A percentile compares a stretch with the other conserved stretches of the same genome.
Conservation (phyloP, 2,329 filamentous ascomycete genomes). For the Chalara sp. region DNA sequence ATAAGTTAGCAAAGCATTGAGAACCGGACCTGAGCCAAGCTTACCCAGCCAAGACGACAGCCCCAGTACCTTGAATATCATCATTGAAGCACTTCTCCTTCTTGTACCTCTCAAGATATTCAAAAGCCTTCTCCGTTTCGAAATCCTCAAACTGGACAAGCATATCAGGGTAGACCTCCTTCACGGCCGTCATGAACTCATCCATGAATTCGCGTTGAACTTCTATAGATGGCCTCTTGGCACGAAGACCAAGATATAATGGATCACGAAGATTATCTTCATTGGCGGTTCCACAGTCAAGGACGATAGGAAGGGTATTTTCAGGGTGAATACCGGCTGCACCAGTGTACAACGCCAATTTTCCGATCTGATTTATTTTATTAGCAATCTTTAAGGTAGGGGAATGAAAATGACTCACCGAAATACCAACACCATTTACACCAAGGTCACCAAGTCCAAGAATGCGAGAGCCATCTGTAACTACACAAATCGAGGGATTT, state of each 20-base stretch:
- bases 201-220: conserved; percentile 91
- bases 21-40: conserved; percentile 13
- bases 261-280: conserved; percentile 60
- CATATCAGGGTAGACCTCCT: conserved; percentile 61
- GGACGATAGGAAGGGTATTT: conserved; percentile 69
- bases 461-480: conserved; percentile 92
- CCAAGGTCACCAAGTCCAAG: conserved; percentile 91
- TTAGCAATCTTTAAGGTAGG: too few relatives aligned
- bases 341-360: conserved; percentile 89
- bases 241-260: conserved; percentile 84
- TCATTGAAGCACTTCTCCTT: conserved; percentile 98
- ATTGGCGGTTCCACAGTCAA: conserved; percentile 62
- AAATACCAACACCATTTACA: conserved; percentile 96
- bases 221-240: conserved; percentile 69
- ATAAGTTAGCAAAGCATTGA: conserved; percentile 6
- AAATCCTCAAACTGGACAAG: conserved; percentile 95
- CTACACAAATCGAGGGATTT: conserved; percentile 89
- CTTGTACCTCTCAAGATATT: conserved; percentile 84
- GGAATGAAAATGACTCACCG: conserved; percentile 48
- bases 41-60: conserved; percentile 81
- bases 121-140: conserved; percentile 87
- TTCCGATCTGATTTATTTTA: conserved; percentile 58
- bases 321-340: conserved; percentile 90
- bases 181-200: conserved; percentile 90
- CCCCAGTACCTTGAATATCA: conserved; percentile 83